Percentiles rank a stretch among this genome's conserved stretches.
Conservation (phyloP, 495 filamentous ascomycete species). For the Podospora sp. region DNA sequence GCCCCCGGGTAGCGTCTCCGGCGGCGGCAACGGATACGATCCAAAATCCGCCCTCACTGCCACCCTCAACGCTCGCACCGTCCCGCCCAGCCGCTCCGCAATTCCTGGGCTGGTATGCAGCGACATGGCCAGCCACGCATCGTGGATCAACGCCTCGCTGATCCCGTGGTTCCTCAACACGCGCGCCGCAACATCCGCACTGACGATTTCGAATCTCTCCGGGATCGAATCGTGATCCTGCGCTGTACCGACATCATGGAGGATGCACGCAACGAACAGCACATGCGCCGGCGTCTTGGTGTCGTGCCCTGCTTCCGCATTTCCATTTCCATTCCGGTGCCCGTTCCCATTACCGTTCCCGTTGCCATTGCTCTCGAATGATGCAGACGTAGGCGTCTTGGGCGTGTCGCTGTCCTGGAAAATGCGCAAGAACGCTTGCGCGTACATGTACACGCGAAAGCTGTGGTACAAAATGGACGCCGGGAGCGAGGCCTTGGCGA, state of each 20-base stretch:
- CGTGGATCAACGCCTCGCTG: constrained; percentile 35
- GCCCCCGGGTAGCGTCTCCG: constrained; percentile 16
- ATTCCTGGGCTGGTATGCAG: constrained; percentile 49
- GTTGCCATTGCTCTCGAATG: not conserved
- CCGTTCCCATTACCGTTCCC: too few relatives aligned
- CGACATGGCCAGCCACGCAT: constrained; percentile 51
- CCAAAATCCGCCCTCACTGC: constrained; percentile 48
- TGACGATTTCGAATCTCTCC: constrained; percentile 52
- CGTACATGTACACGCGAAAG: constrained; percentile 49
- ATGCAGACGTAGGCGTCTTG: not conserved
- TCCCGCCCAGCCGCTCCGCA: constrained; percentile 46
- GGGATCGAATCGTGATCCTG: constrained; percentile 37
- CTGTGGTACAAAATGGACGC: constrained; percentile 50
- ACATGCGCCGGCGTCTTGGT: constrained; percentile 26
- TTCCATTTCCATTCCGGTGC: too few relatives aligned
- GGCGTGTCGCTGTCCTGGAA: constrained; percentile 10
- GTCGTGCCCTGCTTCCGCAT: constrained; percentile 5
- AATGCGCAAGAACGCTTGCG: constrained; percentile 34
- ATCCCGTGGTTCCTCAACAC: constrained; percentile 34
- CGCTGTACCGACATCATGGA: constrained; percentile 50
- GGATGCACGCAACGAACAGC: constrained; percentile 45
- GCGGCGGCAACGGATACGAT: constrained; percentile 21
- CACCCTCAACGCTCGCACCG: constrained; percentile 40
- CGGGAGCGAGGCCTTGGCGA: constrained; percentile 37
- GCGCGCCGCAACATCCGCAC: constrained; percentile 44